Conservation (phyloP, 176 grass and related monocot genomes). For the Alopecurus myosuroides region DNA sequence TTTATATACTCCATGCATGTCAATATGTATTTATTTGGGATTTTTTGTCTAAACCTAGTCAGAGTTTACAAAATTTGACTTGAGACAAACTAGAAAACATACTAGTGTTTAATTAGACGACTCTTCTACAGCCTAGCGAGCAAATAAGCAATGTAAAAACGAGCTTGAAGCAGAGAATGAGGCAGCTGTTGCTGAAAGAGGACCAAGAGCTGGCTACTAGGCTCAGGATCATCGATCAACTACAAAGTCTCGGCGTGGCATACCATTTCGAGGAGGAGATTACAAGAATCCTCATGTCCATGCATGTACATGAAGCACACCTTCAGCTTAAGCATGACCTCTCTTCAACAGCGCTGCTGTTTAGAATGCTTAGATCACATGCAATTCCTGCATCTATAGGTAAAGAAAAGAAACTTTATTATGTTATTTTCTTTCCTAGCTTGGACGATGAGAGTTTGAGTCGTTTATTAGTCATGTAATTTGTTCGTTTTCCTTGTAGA, state of each 20-base stretch:
- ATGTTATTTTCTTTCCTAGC: neutral
- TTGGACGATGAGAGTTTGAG: neutral
- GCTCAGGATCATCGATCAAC: slow-evolving; percentile 14
- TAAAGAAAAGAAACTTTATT: neutral
- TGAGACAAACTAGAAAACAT: too few species aligned
- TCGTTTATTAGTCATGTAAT: neutral
- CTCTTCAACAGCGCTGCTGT: slow-evolving; percentile 22
- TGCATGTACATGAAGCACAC: neutral
- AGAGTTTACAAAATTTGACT: too few species aligned
- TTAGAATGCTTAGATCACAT: slow-evolving; percentile 38
- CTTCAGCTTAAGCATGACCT: neutral
- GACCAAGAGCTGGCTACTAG: neutral
- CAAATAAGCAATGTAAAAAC: neutral
- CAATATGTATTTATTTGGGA: too few species aligned
- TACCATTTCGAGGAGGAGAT: slow-evolving; percentile 53
- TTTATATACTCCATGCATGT: too few species aligned
- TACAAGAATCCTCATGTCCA: slow-evolving; percentile 6
- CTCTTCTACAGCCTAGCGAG: neutral
- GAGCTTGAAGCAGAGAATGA: slow-evolving; percentile 22
- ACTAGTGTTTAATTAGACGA: too few species aligned
- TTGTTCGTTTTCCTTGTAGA: neutral
- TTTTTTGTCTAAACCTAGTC: too few species aligned
- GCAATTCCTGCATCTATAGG: slow-evolving; percentile 30
- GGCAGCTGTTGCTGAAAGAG: neutral
- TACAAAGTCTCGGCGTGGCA: slow-evolving; percentile 39